phyloP scores from a whole-genome alignment of 2,329 filamentous ascomycete genomes.

The Neurospora sp. region DNA sequence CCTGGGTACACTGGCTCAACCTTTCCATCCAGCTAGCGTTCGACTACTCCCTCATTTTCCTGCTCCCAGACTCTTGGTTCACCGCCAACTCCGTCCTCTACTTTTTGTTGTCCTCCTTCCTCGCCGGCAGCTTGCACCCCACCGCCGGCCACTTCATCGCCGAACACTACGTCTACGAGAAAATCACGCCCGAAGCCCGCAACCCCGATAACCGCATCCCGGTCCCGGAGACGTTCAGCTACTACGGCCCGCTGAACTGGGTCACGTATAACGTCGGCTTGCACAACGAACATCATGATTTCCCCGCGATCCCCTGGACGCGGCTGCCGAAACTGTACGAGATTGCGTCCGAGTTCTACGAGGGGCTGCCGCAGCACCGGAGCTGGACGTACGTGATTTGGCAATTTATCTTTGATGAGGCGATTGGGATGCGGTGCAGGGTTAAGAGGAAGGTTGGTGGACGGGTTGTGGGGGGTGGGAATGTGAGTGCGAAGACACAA shows the following conservation, averaged over 20 bases:
- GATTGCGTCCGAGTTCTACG: constrained; percentile 87
- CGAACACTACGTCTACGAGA: constrained; percentile 83
- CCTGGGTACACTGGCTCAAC: constrained; percentile 75
- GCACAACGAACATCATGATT: constrained; percentile 99
- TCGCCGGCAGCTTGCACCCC: constrained; percentile 88
- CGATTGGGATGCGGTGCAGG: constrained; percentile 81
- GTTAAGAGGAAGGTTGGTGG: constrained; percentile 84
- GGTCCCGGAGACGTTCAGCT: constrained; percentile 90
- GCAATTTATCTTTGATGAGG: constrained; percentile 87
- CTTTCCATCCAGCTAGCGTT: constrained; percentile 67
- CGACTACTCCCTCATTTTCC: constrained; percentile 58
- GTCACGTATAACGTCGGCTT: constrained; percentile 95
- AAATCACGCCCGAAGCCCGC: constrained; percentile 42
- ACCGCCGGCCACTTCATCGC: constrained; percentile 97
- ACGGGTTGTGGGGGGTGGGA: constrained; percentile 43
- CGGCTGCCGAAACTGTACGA: constrained; percentile 65
- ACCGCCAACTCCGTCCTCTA: constrained; percentile 65
- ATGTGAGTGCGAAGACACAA: constrained; percentile 16
- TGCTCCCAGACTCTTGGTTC: constrained; percentile 26
- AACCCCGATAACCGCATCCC: constrained; percentile 52
- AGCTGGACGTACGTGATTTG: constrained; percentile 92
- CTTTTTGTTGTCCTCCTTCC: constrained; percentile 80
- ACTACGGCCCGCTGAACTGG: constrained; percentile 88
- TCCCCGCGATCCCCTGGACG: constrained; percentile 94
- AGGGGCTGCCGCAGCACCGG: constrained; percentile 71